Evolutionary conservation across 192 early-diverging fungal species (phyloP), one percentile per base, ranked within the genome.

Genomic region (Oehlia diaphana): DNA sequence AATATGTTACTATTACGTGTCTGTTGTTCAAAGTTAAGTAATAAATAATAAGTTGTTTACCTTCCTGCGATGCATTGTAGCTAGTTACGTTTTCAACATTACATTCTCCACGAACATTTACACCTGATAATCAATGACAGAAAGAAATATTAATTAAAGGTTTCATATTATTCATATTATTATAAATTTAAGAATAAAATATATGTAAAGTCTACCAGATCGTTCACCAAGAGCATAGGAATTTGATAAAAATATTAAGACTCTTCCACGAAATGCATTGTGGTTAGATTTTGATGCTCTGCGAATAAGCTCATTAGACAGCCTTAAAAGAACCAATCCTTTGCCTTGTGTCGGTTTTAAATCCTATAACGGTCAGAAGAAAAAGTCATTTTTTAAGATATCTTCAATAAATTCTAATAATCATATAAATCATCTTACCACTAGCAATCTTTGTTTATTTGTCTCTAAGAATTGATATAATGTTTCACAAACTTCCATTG

Each of bases 81-180:
- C 82, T 72, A 9, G 92, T 92, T 58, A 79, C 77, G 73, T 94
- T 92, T 58, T 93, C 92, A 14, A 83, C 74, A 81, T 96, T 94
- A 85, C 95, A 96, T 73, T 97, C 93, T 64, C 97, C 97, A 8
- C 91, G 87, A 61, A 95, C 81, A 62, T 99, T 99, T 72, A 97
- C 95, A 37, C 93, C 92, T 70, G 42, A 39, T 39, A 1, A 58
- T 16, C 50, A 58, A 58, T 16, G 37, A 70, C 8, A 21, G n/a
- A 21, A 7, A 39, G 9, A 69, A 42, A 33, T 16, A 9, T 42
- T 3, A 16, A 69, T 39, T 10, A n/a, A 33, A 44, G 9, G 6
- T 42, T 42, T 6, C 6, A 44, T 37, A 42, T 35, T 19, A 21
- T 31, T 31, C 6, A 44, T 37, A 42, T 35, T 21, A 7, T 2